Base-by-base conservation (phyloP, 306 rosid genomes). In the Gynostemma pentaphyllum region DNA sequence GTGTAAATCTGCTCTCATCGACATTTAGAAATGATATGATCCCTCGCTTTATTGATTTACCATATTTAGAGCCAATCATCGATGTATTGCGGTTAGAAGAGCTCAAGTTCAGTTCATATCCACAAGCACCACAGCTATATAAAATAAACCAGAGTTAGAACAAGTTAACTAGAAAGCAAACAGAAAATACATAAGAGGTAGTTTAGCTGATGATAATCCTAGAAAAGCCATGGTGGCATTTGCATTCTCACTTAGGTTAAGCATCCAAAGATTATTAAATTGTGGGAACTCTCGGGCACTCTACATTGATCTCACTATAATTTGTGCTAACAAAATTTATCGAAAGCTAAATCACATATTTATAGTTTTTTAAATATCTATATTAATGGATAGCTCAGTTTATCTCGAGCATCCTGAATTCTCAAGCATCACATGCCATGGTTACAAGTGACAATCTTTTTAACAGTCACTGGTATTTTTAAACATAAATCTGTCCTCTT, bases 91-190 rank as follows among this genome's bases (percentile, higher is more conserved):
- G 72, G 68, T 86, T 68, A 7, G 82, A 74, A 36, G 98, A 92
- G 28, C 85, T 80, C 51, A 92, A 83, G 72, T 92, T 88, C 15
- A 92, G 83, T 55, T 81, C 96, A 49, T 88, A 92, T 4, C 96
- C 95, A 66, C 98, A 92, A 19, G 67, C 47, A 3, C 98, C 98
- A 68, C 98, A 91, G 63, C 98, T 91, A 91, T 66, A 82, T 39
- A 21, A 67, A 68, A 36, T 42, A 69, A 45, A 48, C 9, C 41
- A 56, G 26, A 1, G n/a, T 26, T 10, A 63, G 9, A 14, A 24
- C 53, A 44, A 63, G 27, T 63, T 63, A 32, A 42, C 68, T 27
- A 41, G 34, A 49, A 66, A 65, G 47, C 41, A 64, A 48, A 6
- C 19, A 48, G 21, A 4, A 48, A 48, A 47, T 45, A 36, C 18